Evolutionary conservation across 2,329 filamentous ascomycete species (phyloP), one percentile per base, ranked within the genome.

Genomic region (Aspergillus arachidicola): DNA sequence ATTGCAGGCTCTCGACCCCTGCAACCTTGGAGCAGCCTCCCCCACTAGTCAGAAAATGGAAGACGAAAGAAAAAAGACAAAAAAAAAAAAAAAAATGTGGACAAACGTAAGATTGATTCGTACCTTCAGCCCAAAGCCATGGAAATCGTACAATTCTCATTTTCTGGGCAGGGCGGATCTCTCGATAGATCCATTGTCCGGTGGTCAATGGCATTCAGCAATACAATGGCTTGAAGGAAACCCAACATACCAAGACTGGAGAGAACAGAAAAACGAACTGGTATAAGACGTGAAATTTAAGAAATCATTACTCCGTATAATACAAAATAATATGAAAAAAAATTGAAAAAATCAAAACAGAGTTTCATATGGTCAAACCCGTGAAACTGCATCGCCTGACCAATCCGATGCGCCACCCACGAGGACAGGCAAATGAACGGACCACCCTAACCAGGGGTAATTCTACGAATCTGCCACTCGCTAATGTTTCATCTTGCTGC

Each of bases 401-500:
- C 46, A 62, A 54, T 46, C 46, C 16, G 41, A 32, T 30, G 38
- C 50, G 50, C 57, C 53, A 53, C 59, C 43, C 23, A 30, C 26
- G 43, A 50, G n/a, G 28, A 19, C 23, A 19, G 45, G 14, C 19
- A 16, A 36, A 56, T 50, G 59, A 61, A 61, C 56, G 57, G 53
- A 41, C 57, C 54, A 58, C 46, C 30, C 41, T 28, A 9, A 28
- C 56, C 63, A 63, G 60, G 59, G 65, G 58, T 51, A 36, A 43
- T n/a, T 21, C 34, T 41, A 46, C 45, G 66, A 66, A 66, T 55
- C 50, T 54, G 34, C 53, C 63, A 59, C 61, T 41, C 59, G 55
- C 65, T 67, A 66, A 59, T 54, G 68, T 70, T 70, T 70, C 68
- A 70, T 54, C 57, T 67, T 62, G 38, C 30, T 34, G 21, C 43